Evolutionary conservation across 441 rosid species (phyloP), one percentile per base, ranked within the genome.

Genomic region (Jatropha podagrica): DNA sequence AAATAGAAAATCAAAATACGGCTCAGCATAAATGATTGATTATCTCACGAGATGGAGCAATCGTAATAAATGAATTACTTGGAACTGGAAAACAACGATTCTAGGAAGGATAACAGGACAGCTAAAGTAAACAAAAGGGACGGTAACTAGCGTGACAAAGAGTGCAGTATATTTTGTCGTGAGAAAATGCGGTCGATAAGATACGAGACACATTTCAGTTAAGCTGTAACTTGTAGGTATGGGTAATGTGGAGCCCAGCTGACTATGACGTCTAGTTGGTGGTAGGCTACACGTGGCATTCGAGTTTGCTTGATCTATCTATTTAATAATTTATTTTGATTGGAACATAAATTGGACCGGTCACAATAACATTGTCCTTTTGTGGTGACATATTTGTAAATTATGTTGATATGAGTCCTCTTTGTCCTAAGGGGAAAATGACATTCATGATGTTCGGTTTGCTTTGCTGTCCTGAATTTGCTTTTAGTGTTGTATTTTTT

Each of bases 11-110:
- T 38, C 38, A 52, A 66, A 75, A 18, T 60, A 59, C 60, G 38
- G 66, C 65, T 26, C 15, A 20, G 32, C 32, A 32, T 44, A 44
- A 18, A 44, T 23, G 20, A 26, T 18, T 2, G 23, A 73, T 41
- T 74, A 55, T 79, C 49, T 68, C 83, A 71, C 49, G 80, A 71
- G 63, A 61, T 59, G 38, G 15, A 59, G 37, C 38, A 5, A 26
- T 32, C 37, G 63, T 23, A 13, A 26, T 23, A 59, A 59, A 56
- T n/a, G 60, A 56, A 18, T 3, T 17, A 58, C 27, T 1, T 20
- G 32, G 5, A 60, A 37, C 11, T 60, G 40, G 64, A 60, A 60
- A 60, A 17, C 65, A 60, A 26, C 11, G 40, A 60, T 9, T 8
- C 18, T 5, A 18, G 23, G 23, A 15, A 55, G 3, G 32, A 32